A percentile compares a stretch with the other conserved stretches of the same genome.
These are phyloP conservation scores for Bassia scoparia DNA, from an alignment of 148 eudicot genomes.

Conservation along the genomic window DNA sequence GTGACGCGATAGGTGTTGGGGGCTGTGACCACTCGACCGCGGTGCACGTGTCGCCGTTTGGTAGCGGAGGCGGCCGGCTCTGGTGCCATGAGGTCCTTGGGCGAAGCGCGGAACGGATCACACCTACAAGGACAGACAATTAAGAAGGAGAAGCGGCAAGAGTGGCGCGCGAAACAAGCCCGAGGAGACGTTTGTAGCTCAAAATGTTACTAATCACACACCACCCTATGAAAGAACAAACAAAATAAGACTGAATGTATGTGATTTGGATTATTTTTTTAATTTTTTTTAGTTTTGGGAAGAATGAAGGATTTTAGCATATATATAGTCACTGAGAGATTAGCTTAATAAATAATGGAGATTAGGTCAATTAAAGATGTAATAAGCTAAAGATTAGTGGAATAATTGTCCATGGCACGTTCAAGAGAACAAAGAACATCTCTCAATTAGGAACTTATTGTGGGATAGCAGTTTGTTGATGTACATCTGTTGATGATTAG, in stretches of 20 bases:
- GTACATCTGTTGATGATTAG: neutral
- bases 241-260: neutral
- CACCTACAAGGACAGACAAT: conserved; percentile 20
- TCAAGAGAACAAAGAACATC: neutral
- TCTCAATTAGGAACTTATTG: conserved; percentile 5
- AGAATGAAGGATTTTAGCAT: neutral
- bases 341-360: too few species aligned
- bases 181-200: neutral
- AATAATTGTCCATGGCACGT: conserved; percentile 14
- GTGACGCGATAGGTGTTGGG: conserved; percentile 16
- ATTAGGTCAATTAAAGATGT: neutral
- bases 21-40: conserved; percentile 24
- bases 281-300: neutral
- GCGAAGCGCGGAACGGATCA: conserved; percentile 27
- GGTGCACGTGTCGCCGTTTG: conserved; percentile 8
- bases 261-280: neutral
- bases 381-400: neutral
- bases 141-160: conserved; percentile 8
- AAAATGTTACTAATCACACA: neutral
- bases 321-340: conserved; percentile 6
- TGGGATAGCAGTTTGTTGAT: conserved; percentile 12
- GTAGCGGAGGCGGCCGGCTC: conserved; percentile 5
- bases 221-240: neutral
- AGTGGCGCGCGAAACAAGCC: conserved; percentile 17
- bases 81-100: conserved; percentile 22